These are phyloP conservation scores for Diaporthe capsici DNA, from an alignment of 2,329 filamentous ascomycete species.

Conservation along the genomic window DNA sequence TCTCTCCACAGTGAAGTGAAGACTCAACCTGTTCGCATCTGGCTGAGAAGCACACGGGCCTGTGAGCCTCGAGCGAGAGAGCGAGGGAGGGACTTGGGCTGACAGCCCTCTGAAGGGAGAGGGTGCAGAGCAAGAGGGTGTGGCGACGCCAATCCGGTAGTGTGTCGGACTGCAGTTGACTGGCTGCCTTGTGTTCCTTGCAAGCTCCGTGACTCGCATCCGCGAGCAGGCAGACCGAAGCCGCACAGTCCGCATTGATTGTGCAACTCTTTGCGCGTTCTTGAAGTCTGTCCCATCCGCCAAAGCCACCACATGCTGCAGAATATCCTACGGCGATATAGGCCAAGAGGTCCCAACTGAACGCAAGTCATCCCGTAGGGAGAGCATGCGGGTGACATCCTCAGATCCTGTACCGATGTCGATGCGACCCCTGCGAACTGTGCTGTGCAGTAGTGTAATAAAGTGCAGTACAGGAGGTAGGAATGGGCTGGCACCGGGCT, in stretches of 20 bases:
- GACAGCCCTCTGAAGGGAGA: background rate
- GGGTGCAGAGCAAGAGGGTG: background rate
- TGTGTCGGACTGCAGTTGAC: slow-evolving; percentile 5
- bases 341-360: background rate
- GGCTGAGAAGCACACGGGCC: background rate
- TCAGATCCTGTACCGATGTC: slow-evolving; percentile 7
- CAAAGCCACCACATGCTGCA: background rate
- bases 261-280: slow-evolving; percentile 2
- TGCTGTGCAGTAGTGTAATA: slow-evolving; percentile 1
- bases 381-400: background rate
- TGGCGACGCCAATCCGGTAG: slow-evolving; percentile 8
- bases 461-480: background rate
- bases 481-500: background rate
- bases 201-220: slow-evolving; percentile 8
- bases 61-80: background rate
- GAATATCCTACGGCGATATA: background rate
- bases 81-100: too few species aligned
- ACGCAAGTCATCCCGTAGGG: slow-evolving; percentile 19
- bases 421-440: slow-evolving; percentile 4
- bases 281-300: background rate
- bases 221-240: background rate
- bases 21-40: background rate
- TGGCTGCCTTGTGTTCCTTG: slow-evolving; percentile 9
- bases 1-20: background rate
- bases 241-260: background rate